phyloP scores from a whole-genome alignment of 1,139 yeast species.

The Hansenula lynferdii region DNA sequence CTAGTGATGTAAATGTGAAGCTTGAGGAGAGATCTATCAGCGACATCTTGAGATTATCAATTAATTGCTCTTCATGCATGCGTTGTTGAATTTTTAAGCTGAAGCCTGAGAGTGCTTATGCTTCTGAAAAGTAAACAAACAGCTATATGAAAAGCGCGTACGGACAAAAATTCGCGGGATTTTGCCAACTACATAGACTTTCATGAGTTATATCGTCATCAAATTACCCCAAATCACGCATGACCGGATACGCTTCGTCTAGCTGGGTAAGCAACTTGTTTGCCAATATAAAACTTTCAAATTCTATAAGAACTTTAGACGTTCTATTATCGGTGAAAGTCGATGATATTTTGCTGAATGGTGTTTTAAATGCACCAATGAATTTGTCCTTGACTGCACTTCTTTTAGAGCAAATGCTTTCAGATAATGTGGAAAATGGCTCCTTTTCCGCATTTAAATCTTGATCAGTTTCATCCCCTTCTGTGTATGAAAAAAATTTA shows the following conservation, averaged over 20 bases:
- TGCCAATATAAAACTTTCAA: neutral
- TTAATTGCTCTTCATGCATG: too few relatives aligned
- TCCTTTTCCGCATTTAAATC: neutral
- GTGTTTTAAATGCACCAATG: neutral
- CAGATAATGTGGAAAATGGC: neutral
- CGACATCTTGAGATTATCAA: too few relatives aligned
- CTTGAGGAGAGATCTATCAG: slow-evolving; percentile 11
- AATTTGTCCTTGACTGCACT: neutral
- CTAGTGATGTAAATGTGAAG: slow-evolving; percentile 9
- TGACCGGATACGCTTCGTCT: neutral
- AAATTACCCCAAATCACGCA: too few relatives aligned
- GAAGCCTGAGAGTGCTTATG: too few relatives aligned
- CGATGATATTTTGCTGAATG: neutral
- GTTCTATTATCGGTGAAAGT: neutral
- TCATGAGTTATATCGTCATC: neutral
- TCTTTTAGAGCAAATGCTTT: neutral
- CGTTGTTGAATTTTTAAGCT: too few relatives aligned
- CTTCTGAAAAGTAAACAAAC: too few relatives aligned
- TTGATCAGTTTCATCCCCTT: neutral
- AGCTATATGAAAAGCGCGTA: neutral
- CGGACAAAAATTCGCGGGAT: too few relatives aligned
- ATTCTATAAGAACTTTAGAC: neutral
- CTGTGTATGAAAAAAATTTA: neutral
- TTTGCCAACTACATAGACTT: too few relatives aligned
- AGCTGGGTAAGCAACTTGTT: neutral